Evolutionary conservation across 2,329 filamentous ascomycete species (phyloP), one percentile per base, ranked within the genome.

Genomic region (Fusarium keratoplasticum): DNA sequence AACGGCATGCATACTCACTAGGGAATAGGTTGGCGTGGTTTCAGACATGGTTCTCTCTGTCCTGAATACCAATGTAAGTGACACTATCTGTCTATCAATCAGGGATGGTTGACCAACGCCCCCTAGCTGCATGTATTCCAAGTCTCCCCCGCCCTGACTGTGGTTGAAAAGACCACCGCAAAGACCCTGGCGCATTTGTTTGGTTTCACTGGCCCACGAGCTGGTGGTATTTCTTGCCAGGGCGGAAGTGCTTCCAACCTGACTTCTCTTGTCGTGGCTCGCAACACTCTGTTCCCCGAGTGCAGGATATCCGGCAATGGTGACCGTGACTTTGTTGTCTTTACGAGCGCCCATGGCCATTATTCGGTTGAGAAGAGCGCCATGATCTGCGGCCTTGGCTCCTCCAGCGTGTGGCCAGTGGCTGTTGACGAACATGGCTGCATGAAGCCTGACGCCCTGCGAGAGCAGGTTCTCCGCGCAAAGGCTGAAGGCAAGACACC

Each of bases 281-380:
- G 96, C 68, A 98, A 98, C 85, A 93, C 89, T 0, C 87, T 98
- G 3, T 98, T 91, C 80, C 95, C 96, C 0, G 87, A 90, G 11
- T 95, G 92, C 61, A 98, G 97, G 82, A 85, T 84, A 0, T 82
- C 88, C 2, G 96, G 96, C 18, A 95, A 95, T 79, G 88, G 86
- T 1, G 80, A 81, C 5, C 83, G 86, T 71, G 87, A 88, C 22
- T 96, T 98, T 78, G 92, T 95, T 22, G 84, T 98, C 64, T 98
- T 98, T 85, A 98, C 96, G 4, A 94, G 92, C 75, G 91, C 89
- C 1, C 95, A 98, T 81, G 95, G 96, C 0, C 96, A 98, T 86
- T 99, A 98, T 86, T 95, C 92, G 6, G 90, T 98, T 29, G 95
- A 98, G 79, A 98, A 98, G 84, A 95, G 95, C 4, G 95, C 95